These are phyloP conservation scores for Cinnamomum chago DNA, from an alignment of 164 flowering plant species.

Conservation along the genomic window DNA sequence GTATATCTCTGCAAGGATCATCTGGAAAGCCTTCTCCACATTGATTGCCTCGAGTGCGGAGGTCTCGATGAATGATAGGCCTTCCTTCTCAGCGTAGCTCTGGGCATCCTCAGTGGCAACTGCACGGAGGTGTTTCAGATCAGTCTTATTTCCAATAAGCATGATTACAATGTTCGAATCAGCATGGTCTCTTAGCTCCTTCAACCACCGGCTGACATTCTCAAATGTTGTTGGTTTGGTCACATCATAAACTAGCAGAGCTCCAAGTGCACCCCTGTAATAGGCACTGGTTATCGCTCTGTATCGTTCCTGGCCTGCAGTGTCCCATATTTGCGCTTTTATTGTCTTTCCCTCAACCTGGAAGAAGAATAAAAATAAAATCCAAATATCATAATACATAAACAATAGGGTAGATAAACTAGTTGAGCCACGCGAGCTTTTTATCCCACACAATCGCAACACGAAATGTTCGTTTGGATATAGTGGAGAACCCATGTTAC, in stretches of 20 bases:
- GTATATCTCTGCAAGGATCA: constrained; percentile 56
- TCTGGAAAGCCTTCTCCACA: constrained; percentile 69
- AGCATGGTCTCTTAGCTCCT: constrained; percentile 71
- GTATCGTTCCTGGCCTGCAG: constrained; percentile 76
- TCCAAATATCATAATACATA: neutral
- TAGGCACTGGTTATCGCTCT: constrained; percentile 80
- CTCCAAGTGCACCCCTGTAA: constrained; percentile 73
- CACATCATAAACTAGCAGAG: constrained; percentile 65
- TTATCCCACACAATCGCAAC: neutral
- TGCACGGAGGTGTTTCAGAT: constrained; percentile 66
- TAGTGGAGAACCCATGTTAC: neutral
- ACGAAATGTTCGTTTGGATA: neutral
- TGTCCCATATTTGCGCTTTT: constrained; percentile 82
- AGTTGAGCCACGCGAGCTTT: neutral
- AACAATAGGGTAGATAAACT: neutral
- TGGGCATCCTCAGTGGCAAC: constrained; percentile 79
- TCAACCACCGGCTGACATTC: constrained; percentile 67
- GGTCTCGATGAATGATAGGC: constrained; percentile 69
- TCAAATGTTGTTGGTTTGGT: constrained; percentile 71
- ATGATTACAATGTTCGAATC: constrained; percentile 66
- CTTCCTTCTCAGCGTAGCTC: constrained; percentile 65
- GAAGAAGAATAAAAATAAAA: neutral
- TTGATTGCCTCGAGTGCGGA: constrained; percentile 75
- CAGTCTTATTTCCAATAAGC: constrained; percentile 74
- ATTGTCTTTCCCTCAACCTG: constrained; percentile 68